Percentiles rank a stretch among this genome's conserved stretches.
Evolutionary conservation across 805 yeast species (phyloP).

Genomic region (Candida ipomoeae): DNA sequence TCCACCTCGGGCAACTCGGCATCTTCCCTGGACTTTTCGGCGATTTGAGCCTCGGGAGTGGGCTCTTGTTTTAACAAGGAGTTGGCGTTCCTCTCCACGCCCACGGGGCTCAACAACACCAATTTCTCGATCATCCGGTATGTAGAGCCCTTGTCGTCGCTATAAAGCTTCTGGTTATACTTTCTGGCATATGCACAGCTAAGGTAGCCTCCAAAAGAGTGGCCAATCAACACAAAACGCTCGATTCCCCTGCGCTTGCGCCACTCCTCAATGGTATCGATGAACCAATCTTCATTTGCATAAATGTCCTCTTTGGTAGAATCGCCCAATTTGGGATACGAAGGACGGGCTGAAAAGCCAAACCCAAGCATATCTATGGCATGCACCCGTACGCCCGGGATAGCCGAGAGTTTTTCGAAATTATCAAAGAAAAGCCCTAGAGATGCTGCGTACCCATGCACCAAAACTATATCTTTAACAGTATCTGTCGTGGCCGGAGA

Average conservation of each 20-base stretch:
- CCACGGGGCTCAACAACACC: slow-evolving; percentile 41
- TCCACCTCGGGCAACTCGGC: slow-evolving; percentile 10
- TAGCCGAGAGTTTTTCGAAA: slow-evolving; percentile 43
- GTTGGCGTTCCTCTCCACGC: slow-evolving; percentile 34
- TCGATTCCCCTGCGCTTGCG: slow-evolving; percentile 32
- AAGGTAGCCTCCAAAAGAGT: slow-evolving; percentile 44
- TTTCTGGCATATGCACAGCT: slow-evolving; percentile 41
- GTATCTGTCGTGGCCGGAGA: slow-evolving; percentile 4
- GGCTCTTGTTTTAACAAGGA: slow-evolving; percentile 25
- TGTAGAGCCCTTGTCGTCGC: slow-evolving; percentile 17
- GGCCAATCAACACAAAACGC: slow-evolving; percentile 38
- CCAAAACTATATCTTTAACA: slow-evolving; percentile 56
- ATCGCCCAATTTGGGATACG: slow-evolving; percentile 30
- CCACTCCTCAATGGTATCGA: slow-evolving; percentile 43
- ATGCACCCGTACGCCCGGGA: slow-evolving; percentile 57
- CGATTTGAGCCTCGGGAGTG: slow-evolving; percentile 10
- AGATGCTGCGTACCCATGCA: slow-evolving; percentile 95
- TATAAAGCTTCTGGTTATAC: slow-evolving; percentile 26
- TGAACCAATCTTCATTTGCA: slow-evolving; percentile 40
- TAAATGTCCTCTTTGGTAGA: slow-evolving; percentile 33
- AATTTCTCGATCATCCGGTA: slow-evolving; percentile 32
- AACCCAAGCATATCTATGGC: slow-evolving; percentile 71
- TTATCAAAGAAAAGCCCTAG: slow-evolving; percentile 77
- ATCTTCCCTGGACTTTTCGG: slow-evolving; percentile 16
- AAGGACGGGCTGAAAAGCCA: slow-evolving; percentile 63